Percentiles rank a stretch among this genome's conserved stretches.
phyloP scores from a whole-genome alignment of 495 filamentous ascomycete species.

The Xylaria venustula region DNA sequence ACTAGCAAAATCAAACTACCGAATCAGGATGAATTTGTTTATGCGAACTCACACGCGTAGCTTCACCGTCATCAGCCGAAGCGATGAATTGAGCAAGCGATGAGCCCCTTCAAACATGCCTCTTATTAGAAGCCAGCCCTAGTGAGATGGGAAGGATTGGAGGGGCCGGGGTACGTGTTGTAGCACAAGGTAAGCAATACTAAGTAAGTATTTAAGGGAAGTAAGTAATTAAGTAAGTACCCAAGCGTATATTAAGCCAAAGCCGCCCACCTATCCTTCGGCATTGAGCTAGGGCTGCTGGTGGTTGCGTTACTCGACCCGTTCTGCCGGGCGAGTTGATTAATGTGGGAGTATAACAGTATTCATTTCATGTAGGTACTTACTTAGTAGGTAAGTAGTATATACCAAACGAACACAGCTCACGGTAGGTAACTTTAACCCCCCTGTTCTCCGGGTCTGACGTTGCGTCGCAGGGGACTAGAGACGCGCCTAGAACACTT shows the following conservation, averaged over 20 bases:
- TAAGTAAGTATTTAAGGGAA: no score
- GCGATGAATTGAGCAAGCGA: not conserved
- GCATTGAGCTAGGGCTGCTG: no score
- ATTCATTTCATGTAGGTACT: no score
- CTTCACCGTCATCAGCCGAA: not conserved
- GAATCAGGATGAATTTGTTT: not conserved
- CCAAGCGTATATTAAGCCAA: no score
- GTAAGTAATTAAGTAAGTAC: no score
- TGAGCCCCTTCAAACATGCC: slow-evolving; percentile 8
- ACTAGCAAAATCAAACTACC: not conserved
- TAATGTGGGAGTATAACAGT: no score
- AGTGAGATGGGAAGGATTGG: not conserved
- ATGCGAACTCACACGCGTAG: not conserved
- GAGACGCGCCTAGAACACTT: slow-evolving; percentile 7
- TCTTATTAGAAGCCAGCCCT: slow-evolving; percentile 7
- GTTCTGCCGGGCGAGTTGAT: not conserved
- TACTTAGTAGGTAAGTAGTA: no score
- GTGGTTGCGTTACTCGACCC: no score
- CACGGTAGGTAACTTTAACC: no score
- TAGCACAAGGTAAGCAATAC: not conserved
- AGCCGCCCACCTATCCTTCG: no score
- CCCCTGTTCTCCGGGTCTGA: not conserved
- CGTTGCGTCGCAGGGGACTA: slow-evolving; percentile 8
- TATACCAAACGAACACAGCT: no score
- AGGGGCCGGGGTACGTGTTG: not conserved